phyloP scores from a whole-genome alignment of 2,329 filamentous ascomycete genomes.

The Byssothecium circinans region DNA sequence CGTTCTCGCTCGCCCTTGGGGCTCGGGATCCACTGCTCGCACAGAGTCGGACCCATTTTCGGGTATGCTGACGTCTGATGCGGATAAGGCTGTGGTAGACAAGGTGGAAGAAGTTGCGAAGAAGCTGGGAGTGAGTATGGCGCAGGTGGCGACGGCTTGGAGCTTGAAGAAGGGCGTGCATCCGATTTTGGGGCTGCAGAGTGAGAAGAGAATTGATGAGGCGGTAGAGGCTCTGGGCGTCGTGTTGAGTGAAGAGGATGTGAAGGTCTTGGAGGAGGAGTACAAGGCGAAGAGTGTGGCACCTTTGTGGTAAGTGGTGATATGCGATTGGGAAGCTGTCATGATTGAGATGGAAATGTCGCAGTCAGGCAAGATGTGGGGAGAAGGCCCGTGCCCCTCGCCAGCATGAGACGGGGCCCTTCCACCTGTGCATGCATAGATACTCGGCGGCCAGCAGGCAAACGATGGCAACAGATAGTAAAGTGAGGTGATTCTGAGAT shows the following conservation, averaged over 20 bases:
- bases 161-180: conserved; percentile 25
- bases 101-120: conserved; percentile 46
- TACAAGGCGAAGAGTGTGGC: conserved; percentile 26
- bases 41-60: conserved; percentile 29
- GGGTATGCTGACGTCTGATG: conserved; percentile 34
- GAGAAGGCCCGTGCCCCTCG: background rate
- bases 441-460: too few species aligned
- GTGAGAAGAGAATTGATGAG: conserved; percentile 32
- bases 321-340: background rate
- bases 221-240: conserved; percentile 20
- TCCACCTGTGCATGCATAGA: background rate
- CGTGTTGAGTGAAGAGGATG: conserved; percentile 26
- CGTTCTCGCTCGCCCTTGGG: conserved; percentile 46
- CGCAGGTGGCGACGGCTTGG: conserved; percentile 30
- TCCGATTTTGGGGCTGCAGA: conserved; percentile 32
- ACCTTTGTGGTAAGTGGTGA: conserved; percentile 9
- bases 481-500: too few species aligned
- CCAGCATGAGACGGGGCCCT: background rate
- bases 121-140: conserved; percentile 35
- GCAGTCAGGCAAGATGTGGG: background rate
- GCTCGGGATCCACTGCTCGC: conserved; percentile 36
- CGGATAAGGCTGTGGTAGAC: conserved; percentile 40
- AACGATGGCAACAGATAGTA: too few species aligned
- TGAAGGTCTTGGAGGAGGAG: conserved; percentile 27
- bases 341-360: background rate